A percentile compares a stretch with the other conserved stretches of the same genome.
These are phyloP conservation scores for Endothia cerciana DNA, from an alignment of 2,329 filamentous ascomycete genomes.

Conservation along the genomic window DNA sequence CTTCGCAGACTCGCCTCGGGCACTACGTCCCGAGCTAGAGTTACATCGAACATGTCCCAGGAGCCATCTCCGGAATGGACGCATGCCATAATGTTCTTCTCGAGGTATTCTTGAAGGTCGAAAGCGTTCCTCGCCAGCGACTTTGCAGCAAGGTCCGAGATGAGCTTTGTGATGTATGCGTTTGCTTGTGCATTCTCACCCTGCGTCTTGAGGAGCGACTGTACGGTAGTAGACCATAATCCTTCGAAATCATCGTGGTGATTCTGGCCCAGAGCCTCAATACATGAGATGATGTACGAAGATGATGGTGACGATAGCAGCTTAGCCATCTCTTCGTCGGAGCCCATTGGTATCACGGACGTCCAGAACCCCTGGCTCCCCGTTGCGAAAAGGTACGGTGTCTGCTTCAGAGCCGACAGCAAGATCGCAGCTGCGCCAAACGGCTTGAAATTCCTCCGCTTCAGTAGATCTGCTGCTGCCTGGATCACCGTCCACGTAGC, in stretches of 20 bases:
- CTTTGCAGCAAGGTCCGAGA: conserved; percentile 49
- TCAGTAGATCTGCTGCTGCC: conserved; percentile 47
- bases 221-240: conserved; percentile 51
- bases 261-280: conserved; percentile 58
- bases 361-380: conserved; percentile 42
- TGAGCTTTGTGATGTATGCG: conserved; percentile 47
- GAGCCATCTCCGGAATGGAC: conserved; percentile 39
- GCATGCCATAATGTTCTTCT: conserved; percentile 45
- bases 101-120: conserved; percentile 53
- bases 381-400: conserved; percentile 47
- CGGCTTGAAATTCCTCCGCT: conserved; percentile 59
- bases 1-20: conserved; percentile 39
- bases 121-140: conserved; percentile 43
- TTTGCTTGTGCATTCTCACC: conserved; percentile 37
- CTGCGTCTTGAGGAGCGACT: conserved; percentile 43
- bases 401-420: conserved; percentile 44
- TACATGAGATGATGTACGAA: conserved; percentile 65
- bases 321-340: conserved; percentile 57
- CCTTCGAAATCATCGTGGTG: conserved; percentile 43
- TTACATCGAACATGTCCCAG: conserved; percentile 54
- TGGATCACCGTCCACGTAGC: conserved; percentile 42
- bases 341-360: conserved; percentile 51
- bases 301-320: conserved; percentile 72
- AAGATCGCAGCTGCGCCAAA: conserved; percentile 58
- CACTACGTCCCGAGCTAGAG: conserved; percentile 48